phyloP scores from a whole-genome alignment of 2,329 filamentous ascomycete genomes.

The Eutypella sp. region DNA sequence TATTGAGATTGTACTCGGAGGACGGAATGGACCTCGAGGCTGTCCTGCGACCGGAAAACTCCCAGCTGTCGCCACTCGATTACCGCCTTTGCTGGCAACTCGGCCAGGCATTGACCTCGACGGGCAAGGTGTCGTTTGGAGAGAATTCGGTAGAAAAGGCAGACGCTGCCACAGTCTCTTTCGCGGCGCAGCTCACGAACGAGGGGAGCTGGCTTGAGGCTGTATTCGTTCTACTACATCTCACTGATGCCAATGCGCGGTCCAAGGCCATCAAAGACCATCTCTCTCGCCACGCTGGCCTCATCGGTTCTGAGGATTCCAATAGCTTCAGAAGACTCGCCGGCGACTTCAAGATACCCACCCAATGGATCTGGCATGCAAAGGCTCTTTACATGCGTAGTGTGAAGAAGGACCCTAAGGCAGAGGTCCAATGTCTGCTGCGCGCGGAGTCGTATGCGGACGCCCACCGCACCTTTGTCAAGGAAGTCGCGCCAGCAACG shows the following conservation, averaged over 20 bases:
- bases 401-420: conserved; percentile 60
- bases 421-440: conserved; percentile 76
- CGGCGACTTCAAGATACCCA: conserved; percentile 64
- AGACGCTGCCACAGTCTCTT: conserved; percentile 62
- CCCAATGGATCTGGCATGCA: conserved; percentile 79
- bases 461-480: conserved; percentile 78
- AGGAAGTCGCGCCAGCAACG: conserved; percentile 73
- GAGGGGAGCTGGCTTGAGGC: conserved; percentile 65
- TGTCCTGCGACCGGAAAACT: conserved; percentile 70
- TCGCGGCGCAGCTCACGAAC: conserved; percentile 58
- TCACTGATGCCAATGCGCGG: conserved; percentile 59
- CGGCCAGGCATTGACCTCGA: conserved; percentile 57
- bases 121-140: conserved; percentile 47
- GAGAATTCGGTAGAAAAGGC: conserved; percentile 53
- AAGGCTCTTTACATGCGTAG: conserved; percentile 78
- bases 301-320: conserved; percentile 56
- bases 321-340: conserved; percentile 55
- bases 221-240: conserved; percentile 71
- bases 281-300: conserved; percentile 64
- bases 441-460: conserved; percentile 70
- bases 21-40: conserved; percentile 56
- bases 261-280: conserved; percentile 66
- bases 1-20: conserved; percentile 76
- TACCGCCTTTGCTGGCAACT: conserved; percentile 82
- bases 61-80: conserved; percentile 69